Percentiles rank a stretch among this genome's conserved stretches.
phyloP scores from a whole-genome alignment of 2,329 filamentous ascomycete species.

The Cytospora schulzeri region DNA sequence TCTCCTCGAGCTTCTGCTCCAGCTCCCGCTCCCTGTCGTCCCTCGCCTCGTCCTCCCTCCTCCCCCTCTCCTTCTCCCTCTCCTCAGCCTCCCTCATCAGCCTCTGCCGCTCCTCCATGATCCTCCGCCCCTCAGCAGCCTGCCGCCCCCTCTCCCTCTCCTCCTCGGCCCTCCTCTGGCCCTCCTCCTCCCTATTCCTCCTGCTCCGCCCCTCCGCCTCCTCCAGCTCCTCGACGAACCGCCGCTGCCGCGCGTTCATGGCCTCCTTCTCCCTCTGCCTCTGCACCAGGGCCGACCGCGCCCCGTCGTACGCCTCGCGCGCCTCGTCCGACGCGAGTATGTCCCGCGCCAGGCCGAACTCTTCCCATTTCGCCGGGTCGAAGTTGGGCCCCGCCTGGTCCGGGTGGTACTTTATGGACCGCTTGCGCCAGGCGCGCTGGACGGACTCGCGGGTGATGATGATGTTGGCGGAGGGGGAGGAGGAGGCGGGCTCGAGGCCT shows the following conservation, averaged over 20 bases:
- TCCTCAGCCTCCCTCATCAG: slow-evolving; percentile 46
- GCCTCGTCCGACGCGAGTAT: slow-evolving; percentile 72
- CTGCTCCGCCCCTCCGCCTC: slow-evolving; percentile 70
- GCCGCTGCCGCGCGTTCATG: slow-evolving; percentile 71
- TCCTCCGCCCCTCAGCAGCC: slow-evolving; percentile 38
- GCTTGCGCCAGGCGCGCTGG: slow-evolving; percentile 80
- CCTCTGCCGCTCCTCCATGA: slow-evolving; percentile 45
- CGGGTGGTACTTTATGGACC: slow-evolving; percentile 88
- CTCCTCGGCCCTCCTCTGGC: slow-evolving; percentile 22
- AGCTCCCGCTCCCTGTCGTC: slow-evolving; percentile 46
- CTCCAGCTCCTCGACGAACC: slow-evolving; percentile 86
- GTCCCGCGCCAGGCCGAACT: slow-evolving; percentile 83
- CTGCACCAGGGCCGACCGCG: slow-evolving; percentile 69
- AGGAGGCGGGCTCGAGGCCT: slow-evolving; percentile 63
- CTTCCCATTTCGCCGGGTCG: slow-evolving; percentile 81
- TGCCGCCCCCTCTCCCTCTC: slow-evolving; percentile 39
- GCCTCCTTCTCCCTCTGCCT: slow-evolving; percentile 71
- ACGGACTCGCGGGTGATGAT: slow-evolving; percentile 62
- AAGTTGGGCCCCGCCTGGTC: slow-evolving; percentile 81
- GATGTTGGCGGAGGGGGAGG: slow-evolving; percentile 46
- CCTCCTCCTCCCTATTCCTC: slow-evolving; percentile 50
- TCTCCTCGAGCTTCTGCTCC: slow-evolving; percentile 46
- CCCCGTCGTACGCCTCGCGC: slow-evolving; percentile 76
- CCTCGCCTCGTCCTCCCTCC: slow-evolving; percentile 30
- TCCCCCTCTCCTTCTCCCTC: slow-evolving; percentile 41